Percentiles rank a stretch among this genome's conserved stretches.
These are phyloP conservation scores for Penicillium malachiteum DNA, from an alignment of 495 filamentous ascomycete species.

Conservation along the genomic window DNA sequence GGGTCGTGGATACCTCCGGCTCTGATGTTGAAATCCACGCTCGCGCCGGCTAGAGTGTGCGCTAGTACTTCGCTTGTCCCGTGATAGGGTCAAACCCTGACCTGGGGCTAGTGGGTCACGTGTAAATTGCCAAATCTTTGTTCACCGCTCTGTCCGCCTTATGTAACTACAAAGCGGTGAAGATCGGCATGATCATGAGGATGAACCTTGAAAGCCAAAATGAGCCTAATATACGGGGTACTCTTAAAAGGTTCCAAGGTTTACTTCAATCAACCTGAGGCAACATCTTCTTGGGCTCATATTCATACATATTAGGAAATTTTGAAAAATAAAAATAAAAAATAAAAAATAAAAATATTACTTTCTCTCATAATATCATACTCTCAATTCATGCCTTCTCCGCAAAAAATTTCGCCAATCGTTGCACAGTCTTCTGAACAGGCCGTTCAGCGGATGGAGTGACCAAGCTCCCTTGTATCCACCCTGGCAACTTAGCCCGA, in stretches of 20 bases:
- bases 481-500: conserved; percentile 76
- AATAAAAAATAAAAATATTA: no score
- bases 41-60: conserved; percentile 40
- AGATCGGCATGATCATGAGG: no score
- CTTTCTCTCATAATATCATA: neutral
- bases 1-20: conserved; percentile 36
- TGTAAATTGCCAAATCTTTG: neutral
- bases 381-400: conserved; percentile 3
- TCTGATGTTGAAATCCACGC: conserved; percentile 46
- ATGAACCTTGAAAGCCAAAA: no score
- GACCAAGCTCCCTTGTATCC: conserved; percentile 65
- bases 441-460: conserved; percentile 21
- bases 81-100: conserved; percentile 35
- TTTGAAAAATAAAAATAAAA: no score
- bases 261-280: no score
- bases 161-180: neutral
- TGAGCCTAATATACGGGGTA: no score
- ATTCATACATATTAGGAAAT: no score
- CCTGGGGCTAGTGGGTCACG: conserved; percentile 15
- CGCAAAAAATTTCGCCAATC: conserved; percentile 39
- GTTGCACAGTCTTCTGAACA: conserved; percentile 27
- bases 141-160: conserved; percentile 6
- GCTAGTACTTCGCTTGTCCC: conserved; percentile 46
- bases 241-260: no score
- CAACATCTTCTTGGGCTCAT: no score